These are phyloP conservation scores for Microbotryomycetes sp. DNA, from an alignment of 1,284 basidiomycete genomes.

Conservation along the genomic window DNA sequence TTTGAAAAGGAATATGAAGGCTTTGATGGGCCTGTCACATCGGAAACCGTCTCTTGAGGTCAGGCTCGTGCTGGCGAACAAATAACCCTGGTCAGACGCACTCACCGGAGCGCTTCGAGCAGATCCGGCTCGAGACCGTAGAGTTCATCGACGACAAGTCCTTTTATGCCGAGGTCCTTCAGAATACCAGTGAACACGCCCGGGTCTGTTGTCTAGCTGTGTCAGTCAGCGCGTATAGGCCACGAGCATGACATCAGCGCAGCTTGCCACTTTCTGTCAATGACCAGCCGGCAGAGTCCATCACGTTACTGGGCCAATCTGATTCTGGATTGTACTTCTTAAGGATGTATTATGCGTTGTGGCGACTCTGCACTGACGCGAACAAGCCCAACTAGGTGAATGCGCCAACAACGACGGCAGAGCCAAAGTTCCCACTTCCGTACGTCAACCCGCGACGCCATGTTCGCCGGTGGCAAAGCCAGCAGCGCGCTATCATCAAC, in stretches of 20 bases:
- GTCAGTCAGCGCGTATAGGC: not conserved
- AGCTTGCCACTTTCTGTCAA: not conserved
- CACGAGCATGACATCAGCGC: too few species aligned
- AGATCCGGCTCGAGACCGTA: slow-evolving; percentile 74
- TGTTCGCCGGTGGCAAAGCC: too few species aligned
- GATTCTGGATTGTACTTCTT: too few species aligned
- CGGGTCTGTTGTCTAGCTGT: slow-evolving; percentile 36
- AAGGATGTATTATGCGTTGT: too few species aligned
- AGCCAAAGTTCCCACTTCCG: too few species aligned
- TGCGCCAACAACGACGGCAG: too few species aligned
- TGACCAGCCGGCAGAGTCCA: not conserved
- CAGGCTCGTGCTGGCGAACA: not conserved
- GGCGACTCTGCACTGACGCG: too few species aligned
- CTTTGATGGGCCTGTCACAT: slow-evolving; percentile 58
- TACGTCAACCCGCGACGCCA: too few species aligned
- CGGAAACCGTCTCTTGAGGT: not conserved
- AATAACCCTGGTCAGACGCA: not conserved
- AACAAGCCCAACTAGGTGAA: too few species aligned
- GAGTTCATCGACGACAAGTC: slow-evolving; percentile 51
- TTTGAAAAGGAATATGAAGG: slow-evolving; percentile 89
- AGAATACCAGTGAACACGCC: slow-evolving; percentile 48
- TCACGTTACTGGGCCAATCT: too few species aligned
- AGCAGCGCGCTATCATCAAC: too few species aligned
- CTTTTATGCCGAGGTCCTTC: slow-evolving; percentile 46
- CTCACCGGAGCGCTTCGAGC: slow-evolving; percentile 56